Base-by-base conservation (phyloP, 2,329 filamentous ascomycete genomes). In the Allantophomopsis cytisporea region DNA sequence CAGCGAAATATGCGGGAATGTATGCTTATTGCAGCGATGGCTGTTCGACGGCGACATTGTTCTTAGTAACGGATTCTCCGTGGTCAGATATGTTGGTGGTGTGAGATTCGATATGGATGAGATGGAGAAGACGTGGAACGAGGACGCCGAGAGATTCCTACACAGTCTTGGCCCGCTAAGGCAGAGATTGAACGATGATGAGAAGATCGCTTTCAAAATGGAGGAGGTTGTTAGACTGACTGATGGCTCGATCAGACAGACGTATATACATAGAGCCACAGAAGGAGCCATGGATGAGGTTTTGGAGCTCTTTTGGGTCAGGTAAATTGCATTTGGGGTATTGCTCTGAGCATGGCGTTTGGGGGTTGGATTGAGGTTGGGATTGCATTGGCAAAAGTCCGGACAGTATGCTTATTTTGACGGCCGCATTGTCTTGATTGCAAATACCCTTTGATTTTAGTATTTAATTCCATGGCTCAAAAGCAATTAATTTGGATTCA, bases 161-260 rank as follows among this genome's bases (percentile, higher is more conserved):
- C 50, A 55, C 2, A 71, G 73, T 23, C 54, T 76, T 32, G 66
- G 64, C 33, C 68, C 70, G 0, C 60, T 73, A 21, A 67, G 62
- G 13, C 57, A 65, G 0, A 60, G 64, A 10, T 71, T 76, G 41
- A 56, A 62, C 28, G 59, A 64, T 2, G 68, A 67, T 1, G 58
- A 64, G 20, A 53, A 76, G 40, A 71, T 73, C 40, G 69, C 73
- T 32, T 74, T 76, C 66, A 72, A 69, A 0, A 68, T 73, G 7
- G 69, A 71, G 2, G 71, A 44, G 60, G 65, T 37, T 62, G 65
- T 37, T 61, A 41, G 50, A 28, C 17, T 46, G 7, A 46, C 66
- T 5, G 58, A 60, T 11, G 69, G 64, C 56, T 37, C 58, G 59
- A 18, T 62, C 14, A 36, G 16, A 18, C 35, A 36, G 35, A 21